phyloP scores from a whole-genome alignment of 2,329 filamentous ascomycete genomes.

The Monilinia vaccinii-corymbosi region DNA sequence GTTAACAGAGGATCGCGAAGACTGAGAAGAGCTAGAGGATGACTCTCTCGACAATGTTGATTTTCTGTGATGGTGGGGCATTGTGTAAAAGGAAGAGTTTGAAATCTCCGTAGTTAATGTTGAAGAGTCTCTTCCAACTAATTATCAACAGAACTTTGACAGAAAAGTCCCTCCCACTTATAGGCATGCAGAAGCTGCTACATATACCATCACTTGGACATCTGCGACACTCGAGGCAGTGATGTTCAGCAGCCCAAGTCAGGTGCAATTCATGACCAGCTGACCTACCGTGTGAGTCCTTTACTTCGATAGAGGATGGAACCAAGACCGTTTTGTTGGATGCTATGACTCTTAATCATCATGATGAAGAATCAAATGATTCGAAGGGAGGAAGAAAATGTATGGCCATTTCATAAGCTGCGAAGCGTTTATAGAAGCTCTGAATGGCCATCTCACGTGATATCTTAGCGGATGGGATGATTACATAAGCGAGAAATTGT shows the following conservation, averaged over 20 bases:
- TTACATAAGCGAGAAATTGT: neutral
- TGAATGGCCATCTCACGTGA: too few species aligned
- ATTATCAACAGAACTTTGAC: neutral
- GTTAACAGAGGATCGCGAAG: neutral
- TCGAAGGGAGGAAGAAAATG: neutral
- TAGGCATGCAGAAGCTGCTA: neutral
- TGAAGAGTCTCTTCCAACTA: neutral
- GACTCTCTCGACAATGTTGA: neutral
- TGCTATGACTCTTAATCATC: neutral
- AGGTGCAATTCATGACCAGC: conserved; percentile 1
- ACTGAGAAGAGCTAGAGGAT: neutral
- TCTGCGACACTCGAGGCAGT: neutral
- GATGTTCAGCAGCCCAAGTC: conserved; percentile 5
- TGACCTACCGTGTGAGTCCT: neutral
- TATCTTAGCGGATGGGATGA: neutral
- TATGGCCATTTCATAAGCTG: neutral
- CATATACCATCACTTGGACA: neutral
- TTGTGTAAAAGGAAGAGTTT: neutral
- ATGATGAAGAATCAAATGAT: neutral
- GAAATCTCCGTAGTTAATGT: neutral
- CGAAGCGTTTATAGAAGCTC: neutral
- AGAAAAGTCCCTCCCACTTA: neutral
- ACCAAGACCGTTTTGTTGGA: neutral
- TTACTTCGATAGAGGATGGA: neutral
- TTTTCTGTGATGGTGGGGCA: neutral